Conservation (phyloP, 139 green algal species). For the Chlamydomonas sp. region DNA sequence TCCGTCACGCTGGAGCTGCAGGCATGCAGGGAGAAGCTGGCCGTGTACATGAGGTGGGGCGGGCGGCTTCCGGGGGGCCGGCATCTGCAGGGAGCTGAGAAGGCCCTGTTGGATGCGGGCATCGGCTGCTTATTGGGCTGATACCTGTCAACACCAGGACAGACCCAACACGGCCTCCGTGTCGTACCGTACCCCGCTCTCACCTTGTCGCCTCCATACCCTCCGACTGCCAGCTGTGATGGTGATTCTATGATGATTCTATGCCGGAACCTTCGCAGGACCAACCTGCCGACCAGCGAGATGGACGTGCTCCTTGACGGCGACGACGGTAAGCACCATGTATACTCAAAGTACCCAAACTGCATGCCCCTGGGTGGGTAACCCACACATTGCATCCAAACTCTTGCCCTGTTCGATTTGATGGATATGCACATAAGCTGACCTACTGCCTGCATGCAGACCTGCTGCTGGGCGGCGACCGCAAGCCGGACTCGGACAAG, state of each 20-base stretch:
- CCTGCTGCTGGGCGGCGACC: constrained; percentile 6
- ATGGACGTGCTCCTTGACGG: background rate
- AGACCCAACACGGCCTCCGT: too few relatives aligned
- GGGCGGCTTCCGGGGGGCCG: background rate
- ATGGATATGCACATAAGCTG: background rate
- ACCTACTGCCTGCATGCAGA: background rate
- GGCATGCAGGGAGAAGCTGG: constrained; percentile 54
- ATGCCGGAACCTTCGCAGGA: too few relatives aligned
- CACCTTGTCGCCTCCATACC: too few relatives aligned
- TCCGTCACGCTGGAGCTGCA: constrained; percentile 55
- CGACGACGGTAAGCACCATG: background rate
- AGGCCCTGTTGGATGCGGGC: background rate
- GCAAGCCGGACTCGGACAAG: constrained; percentile 51
- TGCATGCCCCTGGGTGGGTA: background rate
- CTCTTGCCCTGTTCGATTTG: background rate
- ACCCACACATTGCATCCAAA: background rate
- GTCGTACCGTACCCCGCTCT: too few relatives aligned
- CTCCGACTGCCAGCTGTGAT: too few relatives aligned
- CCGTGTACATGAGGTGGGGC: constrained; percentile 46
- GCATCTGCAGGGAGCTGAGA: background rate
- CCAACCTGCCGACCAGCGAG: too few relatives aligned
- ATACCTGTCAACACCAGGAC: too few relatives aligned
- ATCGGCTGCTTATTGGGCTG: background rate
- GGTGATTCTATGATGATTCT: too few relatives aligned
- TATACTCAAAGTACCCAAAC: background rate